These are phyloP conservation scores for Acrodontium crateriforme DNA, from an alignment of 2,329 filamentous ascomycete genomes.

Conservation along the genomic window DNA sequence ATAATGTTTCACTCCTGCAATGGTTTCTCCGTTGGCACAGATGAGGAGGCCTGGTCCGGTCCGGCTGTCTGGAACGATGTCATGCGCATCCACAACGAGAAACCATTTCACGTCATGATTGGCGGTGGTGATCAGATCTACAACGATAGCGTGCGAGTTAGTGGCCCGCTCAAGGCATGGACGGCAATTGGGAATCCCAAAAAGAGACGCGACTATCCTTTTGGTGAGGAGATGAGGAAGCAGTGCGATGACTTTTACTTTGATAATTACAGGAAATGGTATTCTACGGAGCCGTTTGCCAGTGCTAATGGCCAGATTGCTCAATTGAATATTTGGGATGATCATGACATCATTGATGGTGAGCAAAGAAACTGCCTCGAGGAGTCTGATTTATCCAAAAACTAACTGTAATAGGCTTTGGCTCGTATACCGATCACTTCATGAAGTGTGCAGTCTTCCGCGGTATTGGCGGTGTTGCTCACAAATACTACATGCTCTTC, in stretches of 20 bases:
- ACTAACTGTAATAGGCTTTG: too few species aligned
- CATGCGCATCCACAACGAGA: conserved; percentile 43
- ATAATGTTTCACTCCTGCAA: conserved; percentile 60
- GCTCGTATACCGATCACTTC: conserved; percentile 53
- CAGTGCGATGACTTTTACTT: conserved; percentile 50
- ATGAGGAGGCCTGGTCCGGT: conserved; percentile 48
- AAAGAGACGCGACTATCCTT: conserved; percentile 47
- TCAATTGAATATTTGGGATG: conserved; percentile 53
- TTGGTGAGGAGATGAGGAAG: conserved; percentile 47
- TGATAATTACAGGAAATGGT: conserved; percentile 51
- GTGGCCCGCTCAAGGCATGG: conserved; percentile 61
- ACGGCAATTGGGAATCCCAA: conserved; percentile 46
- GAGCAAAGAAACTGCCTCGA: too few species aligned
- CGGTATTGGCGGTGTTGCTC: conserved; percentile 46
- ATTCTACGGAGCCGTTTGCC: conserved; percentile 51
- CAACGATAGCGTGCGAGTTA: conserved; percentile 66
- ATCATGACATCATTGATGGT: conserved; percentile 53
- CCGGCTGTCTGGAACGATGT: conserved; percentile 50
- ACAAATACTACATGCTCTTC: conserved; percentile 49
- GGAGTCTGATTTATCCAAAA: too few species aligned
- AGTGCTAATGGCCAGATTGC: conserved; percentile 48
- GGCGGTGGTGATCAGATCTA: conserved; percentile 84
- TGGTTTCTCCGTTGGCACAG: conserved; percentile 52
- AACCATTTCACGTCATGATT: conserved; percentile 57
- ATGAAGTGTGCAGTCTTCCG: conserved; percentile 53